phyloP scores from a whole-genome alignment of 768 basidiomycete species.

The Peribolospora kevripleyi region DNA sequence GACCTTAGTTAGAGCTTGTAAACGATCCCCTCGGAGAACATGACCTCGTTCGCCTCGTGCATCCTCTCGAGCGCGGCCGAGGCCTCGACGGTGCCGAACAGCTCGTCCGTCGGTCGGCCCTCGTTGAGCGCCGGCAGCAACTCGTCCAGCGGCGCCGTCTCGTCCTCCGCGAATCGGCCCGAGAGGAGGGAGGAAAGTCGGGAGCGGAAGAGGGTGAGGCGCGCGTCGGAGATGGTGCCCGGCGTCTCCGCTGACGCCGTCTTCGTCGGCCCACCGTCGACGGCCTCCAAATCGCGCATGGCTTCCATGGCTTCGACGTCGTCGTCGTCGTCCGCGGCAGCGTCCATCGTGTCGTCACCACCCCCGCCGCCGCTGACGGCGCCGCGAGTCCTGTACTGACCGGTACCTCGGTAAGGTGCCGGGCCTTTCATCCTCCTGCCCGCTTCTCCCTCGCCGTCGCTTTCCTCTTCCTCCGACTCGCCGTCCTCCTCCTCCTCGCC shows the following conservation, averaged over 20 bases:
- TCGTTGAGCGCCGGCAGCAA: slow-evolving; percentile 53
- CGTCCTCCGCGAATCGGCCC: slow-evolving; percentile 43
- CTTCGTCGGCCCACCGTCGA: background rate
- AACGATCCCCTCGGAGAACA: slow-evolving; percentile 65
- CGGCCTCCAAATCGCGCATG: background rate
- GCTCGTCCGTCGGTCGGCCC: slow-evolving; percentile 36
- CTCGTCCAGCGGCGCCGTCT: slow-evolving; percentile 44
- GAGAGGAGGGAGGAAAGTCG: slow-evolving; percentile 49
- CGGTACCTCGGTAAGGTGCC: no score
- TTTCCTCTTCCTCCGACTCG: slow-evolving; percentile 4
- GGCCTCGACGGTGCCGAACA: slow-evolving; percentile 67
- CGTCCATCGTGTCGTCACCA: background rate
- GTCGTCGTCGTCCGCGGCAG: background rate
- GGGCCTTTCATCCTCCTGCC: no score
- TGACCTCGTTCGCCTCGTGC: slow-evolving; percentile 52
- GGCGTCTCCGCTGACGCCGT: no score
- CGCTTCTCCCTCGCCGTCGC: slow-evolving; percentile 3
- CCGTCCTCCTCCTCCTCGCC: slow-evolving; percentile 5
- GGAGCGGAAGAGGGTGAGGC: slow-evolving; percentile 38
- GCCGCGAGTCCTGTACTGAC: no score
- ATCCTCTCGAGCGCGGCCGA: slow-evolving; percentile 45
- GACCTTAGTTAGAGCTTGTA: slow-evolving; percentile 39
- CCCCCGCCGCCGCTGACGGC: no score
- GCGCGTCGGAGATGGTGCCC: background rate
- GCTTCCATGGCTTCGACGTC: background rate